These are phyloP conservation scores for Eucalyptus cloeziana DNA, from an alignment of 345 rosid genomes.

Conservation along the genomic window DNA sequence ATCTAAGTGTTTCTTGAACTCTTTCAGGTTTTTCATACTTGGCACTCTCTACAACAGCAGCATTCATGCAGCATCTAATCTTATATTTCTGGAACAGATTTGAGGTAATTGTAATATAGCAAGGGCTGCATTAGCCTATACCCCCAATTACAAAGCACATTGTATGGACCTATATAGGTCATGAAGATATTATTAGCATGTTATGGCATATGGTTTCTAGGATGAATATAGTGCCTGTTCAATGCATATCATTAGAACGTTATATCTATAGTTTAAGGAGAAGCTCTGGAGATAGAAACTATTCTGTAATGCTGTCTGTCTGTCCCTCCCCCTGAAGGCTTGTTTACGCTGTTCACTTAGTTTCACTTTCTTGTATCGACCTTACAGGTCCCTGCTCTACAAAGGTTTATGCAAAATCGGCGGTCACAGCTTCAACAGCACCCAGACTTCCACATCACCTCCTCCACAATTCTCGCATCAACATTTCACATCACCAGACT, in stretches of 20 bases:
- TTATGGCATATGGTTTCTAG: neutral
- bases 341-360: neutral
- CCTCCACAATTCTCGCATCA: slow-evolving; percentile 93
- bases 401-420: slow-evolving; percentile 72
- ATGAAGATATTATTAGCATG: neutral
- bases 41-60: slow-evolving; percentile 82
- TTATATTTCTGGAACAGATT: slow-evolving; percentile 97
- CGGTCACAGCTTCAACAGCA: slow-evolving; percentile 80
- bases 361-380: neutral
- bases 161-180: neutral
- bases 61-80: slow-evolving; percentile 96
- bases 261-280: neutral
- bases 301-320: neutral
- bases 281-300: neutral
- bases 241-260: neutral
- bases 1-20: neutral
- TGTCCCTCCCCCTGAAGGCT: neutral
- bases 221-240: neutral
- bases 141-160: neutral
- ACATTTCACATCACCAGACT: slow-evolving; percentile 87
- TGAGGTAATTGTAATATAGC: slow-evolving; percentile 43
- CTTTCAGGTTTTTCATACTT: slow-evolving; percentile 82
- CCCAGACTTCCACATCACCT: slow-evolving; percentile 89
- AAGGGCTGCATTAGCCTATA: neutral
- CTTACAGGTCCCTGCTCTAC: slow-evolving; percentile 82